phyloP scores from a whole-genome alignment of 2,329 filamentous ascomycete species.

The Epichloe sp. region DNA sequence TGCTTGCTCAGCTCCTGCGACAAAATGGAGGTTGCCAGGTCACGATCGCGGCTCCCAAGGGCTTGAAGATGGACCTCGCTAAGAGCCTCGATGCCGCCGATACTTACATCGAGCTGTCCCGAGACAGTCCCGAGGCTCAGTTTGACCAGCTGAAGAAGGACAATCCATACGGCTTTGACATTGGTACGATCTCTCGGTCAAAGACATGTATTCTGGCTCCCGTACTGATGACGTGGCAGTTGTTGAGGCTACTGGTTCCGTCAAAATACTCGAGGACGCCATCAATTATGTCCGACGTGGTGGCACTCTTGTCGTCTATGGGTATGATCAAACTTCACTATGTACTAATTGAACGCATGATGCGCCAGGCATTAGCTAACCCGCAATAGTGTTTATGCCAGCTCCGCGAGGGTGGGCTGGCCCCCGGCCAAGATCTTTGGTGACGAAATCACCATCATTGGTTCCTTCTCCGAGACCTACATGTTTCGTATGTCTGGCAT shows the following conservation, averaged over 20 bases:
- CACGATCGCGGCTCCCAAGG: slow-evolving; percentile 54
- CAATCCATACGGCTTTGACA: slow-evolving; percentile 62
- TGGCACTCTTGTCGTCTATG: slow-evolving; percentile 60
- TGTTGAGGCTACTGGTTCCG: slow-evolving; percentile 56
- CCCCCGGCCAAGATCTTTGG: slow-evolving; percentile 61
- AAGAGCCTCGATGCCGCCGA: slow-evolving; percentile 41
- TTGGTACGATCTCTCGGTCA: slow-evolving; percentile 25
- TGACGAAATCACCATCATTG: slow-evolving; percentile 58
- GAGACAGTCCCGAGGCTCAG: slow-evolving; percentile 41
- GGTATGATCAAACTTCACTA: slow-evolving; percentile 11
- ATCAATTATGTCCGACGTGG: slow-evolving; percentile 61
- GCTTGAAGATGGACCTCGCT: slow-evolving; percentile 59
- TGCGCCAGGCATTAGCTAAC: slow-evolving; percentile 2
- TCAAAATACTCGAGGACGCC: slow-evolving; percentile 55
- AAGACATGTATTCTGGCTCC: not conserved
- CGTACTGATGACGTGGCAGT: slow-evolving; percentile 22
- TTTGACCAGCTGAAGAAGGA: slow-evolving; percentile 48
- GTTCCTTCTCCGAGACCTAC: slow-evolving; percentile 61
- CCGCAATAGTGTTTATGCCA: slow-evolving; percentile 44
- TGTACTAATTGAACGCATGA: not conserved
- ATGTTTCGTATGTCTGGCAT: slow-evolving; percentile 46
- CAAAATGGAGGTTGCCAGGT: slow-evolving; percentile 57
- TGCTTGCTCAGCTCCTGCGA: slow-evolving; percentile 48
- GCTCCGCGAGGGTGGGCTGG: slow-evolving; percentile 50
- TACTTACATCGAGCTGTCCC: slow-evolving; percentile 39